Base-by-base conservation (phyloP, 2,329 filamentous ascomycete species). In the Chaetomium globosum region DNA sequence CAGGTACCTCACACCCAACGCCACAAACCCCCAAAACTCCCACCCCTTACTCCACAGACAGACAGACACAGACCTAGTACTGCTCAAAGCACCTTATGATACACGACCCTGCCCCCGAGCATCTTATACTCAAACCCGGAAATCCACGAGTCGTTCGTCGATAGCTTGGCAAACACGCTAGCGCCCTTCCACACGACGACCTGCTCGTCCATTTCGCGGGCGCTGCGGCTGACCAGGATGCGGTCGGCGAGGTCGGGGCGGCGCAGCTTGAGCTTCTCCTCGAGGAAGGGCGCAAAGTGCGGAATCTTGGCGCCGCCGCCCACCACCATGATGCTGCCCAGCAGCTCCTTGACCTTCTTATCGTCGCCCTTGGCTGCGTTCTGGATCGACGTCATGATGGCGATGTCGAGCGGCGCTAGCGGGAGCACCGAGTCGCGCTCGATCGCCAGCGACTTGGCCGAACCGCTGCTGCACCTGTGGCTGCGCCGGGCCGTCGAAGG, bases 171-270 rank as follows among this genome's bases (percentile, higher is more conserved):
- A 81, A 97, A 99, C 19, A 99, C 93, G 75, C 93, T 97, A 0
- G 92, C 95, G 4, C 95, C 95, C 83, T 99, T 99, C 95, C 95
- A 99, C 9, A 89, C 89, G 61, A 98, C 90, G n/a, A 98, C 93
- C 78, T 97, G 93, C 66, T 95, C 92, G 78, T 99, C 95, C 80
- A 99, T 89, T 72, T 99, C 95, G 72, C 94, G 84, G 0, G 95
- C 95, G 83, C 83, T 95, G 67, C 83, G 81, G 67, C 85, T 87
- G 60, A 89, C 86, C 28, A 88, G 77, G 67, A 89, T 87, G 66
- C 82, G 81, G 36, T 89, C 87, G 23, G 78, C 77, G 53, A 89
- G 77, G 69, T 89, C 87, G 4, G 85, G 85, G 52, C 85, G 78
- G 58, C 89, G 82, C 67, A 84, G 83, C 72, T 92, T 88, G 59